Conservation (phyloP, 139 green algal species). For the Chlamydomonas asymmetrica region DNA sequence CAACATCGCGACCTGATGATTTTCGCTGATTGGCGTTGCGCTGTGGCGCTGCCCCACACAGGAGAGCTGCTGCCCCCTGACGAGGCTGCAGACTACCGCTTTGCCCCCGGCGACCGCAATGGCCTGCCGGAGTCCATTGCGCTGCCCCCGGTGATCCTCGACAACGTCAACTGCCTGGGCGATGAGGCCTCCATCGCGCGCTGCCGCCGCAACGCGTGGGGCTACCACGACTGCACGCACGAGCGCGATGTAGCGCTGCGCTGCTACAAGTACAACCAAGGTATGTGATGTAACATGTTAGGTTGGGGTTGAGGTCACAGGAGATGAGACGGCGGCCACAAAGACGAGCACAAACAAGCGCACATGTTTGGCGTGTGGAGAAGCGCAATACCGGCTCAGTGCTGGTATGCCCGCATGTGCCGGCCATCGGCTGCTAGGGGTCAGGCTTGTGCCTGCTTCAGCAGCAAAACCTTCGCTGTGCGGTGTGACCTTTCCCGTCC, state of each 20-base stretch:
- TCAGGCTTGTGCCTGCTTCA: too few relatives aligned
- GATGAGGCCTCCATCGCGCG: slow-evolving; percentile 4
- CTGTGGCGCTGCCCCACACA: too few relatives aligned
- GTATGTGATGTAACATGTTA: background rate
- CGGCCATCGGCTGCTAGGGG: too few relatives aligned
- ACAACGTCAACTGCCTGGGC: slow-evolving; percentile 19
- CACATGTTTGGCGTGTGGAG: too few relatives aligned
- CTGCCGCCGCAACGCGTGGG: slow-evolving; percentile 31
- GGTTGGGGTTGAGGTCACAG: background rate
- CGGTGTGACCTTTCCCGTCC: too few relatives aligned
- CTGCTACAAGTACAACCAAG: slow-evolving; percentile 3
- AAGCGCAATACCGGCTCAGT: too few relatives aligned
- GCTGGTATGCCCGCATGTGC: too few relatives aligned
- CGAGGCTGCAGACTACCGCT: background rate
- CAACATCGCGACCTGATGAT: too few relatives aligned
- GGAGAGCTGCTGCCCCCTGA: background rate
- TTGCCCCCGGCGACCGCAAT: background rate
- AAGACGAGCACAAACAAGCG: too few relatives aligned
- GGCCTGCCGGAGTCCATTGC: background rate
- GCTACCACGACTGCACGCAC: slow-evolving; percentile 28
- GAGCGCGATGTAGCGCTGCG: slow-evolving; percentile 10
- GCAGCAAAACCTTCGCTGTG: too few relatives aligned
- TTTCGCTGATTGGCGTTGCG: too few relatives aligned
- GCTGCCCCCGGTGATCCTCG: slow-evolving; percentile 5
- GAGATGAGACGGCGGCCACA: background rate